phyloP scores from a whole-genome alignment of 2,329 filamentous ascomycete genomes.

The Colletotrichum orbiculare region DNA sequence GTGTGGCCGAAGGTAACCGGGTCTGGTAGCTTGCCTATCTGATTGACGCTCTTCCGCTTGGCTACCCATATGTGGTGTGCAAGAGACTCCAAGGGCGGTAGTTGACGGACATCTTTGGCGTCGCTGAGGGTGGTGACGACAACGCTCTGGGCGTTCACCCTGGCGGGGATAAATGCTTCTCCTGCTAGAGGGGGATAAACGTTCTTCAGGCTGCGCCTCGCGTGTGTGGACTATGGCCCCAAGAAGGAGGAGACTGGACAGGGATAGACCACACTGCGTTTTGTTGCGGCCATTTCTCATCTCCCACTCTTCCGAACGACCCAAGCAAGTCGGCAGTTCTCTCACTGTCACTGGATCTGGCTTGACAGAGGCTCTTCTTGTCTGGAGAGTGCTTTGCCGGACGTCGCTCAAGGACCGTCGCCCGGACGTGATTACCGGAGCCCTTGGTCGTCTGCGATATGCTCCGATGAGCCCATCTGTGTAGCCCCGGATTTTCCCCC shows the following conservation, averaged over 20 bases:
- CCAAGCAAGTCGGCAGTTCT: slow-evolving; percentile 25
- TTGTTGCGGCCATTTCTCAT: background rate
- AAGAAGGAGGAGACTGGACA: background rate
- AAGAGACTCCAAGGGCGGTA: slow-evolving; percentile 19
- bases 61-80: slow-evolving; percentile 2
- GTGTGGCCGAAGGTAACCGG: slow-evolving; percentile 31
- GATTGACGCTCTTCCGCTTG: slow-evolving; percentile 18
- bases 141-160: background rate
- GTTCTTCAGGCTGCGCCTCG: slow-evolving; percentile 23
- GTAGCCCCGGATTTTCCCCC: slow-evolving; percentile 31
- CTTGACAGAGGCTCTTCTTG: background rate
- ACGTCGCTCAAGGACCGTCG: slow-evolving; percentile 4
- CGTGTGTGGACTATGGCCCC: slow-evolving; percentile 8
- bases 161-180: slow-evolving; percentile 30
- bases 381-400: slow-evolving; percentile 37
- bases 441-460: background rate
- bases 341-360: slow-evolving; percentile 1
- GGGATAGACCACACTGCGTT: background rate
- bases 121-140: slow-evolving; percentile 21
- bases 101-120: slow-evolving; percentile 10
- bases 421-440: slow-evolving; percentile 7
- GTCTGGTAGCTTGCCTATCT: background rate
- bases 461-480: slow-evolving; percentile 9
- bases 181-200: slow-evolving; percentile 22
- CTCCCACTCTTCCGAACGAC: slow-evolving; percentile 19